These are phyloP conservation scores for Fraxinus anomala DNA, from an alignment of 257 asterid species.

Conservation along the genomic window DNA sequence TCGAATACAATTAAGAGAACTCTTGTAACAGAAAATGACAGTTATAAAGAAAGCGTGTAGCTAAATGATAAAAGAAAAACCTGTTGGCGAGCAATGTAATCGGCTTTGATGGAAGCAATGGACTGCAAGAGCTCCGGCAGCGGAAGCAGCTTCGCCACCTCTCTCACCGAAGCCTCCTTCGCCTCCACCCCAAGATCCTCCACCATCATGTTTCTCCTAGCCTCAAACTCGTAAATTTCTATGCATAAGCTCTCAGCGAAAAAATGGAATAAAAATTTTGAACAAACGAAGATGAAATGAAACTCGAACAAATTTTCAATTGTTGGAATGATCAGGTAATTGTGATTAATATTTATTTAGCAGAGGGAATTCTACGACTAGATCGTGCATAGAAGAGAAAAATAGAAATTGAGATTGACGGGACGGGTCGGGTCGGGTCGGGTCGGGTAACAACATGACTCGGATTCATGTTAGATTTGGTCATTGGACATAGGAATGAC, in stretches of 20 bases:
- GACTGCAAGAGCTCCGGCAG: conserved; percentile 91
- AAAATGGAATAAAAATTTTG: neutral
- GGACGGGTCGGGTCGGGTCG: no score
- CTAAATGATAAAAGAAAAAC: conserved; percentile 27
- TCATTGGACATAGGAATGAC: no score
- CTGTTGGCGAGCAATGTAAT: conserved; percentile 95
- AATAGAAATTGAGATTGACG: no score
- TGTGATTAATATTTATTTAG: neutral
- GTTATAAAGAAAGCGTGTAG: neutral
- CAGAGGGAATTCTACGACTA: neutral
- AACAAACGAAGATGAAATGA: neutral
- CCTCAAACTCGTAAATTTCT: neutral
- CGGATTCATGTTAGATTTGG: no score
- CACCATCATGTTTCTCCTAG: conserved; percentile 49
- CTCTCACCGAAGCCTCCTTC: conserved; percentile 93
- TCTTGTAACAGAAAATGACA: conserved; percentile 13
- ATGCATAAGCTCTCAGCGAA: neutral
- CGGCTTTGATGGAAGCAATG: conserved; percentile 85
- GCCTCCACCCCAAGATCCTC: conserved; percentile 99
- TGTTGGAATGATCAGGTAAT: neutral
- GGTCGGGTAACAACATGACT: no score
- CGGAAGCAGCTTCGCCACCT: conserved; percentile 92
- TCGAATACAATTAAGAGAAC: conserved; percentile 16
- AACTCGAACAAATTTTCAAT: neutral
- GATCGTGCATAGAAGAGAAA: neutral